Percentiles rank a stretch among this genome's conserved stretches.
These are phyloP conservation scores for Leccinellum albellum DNA, from an alignment of 768 basidiomycete genomes.

Conservation along the genomic window DNA sequence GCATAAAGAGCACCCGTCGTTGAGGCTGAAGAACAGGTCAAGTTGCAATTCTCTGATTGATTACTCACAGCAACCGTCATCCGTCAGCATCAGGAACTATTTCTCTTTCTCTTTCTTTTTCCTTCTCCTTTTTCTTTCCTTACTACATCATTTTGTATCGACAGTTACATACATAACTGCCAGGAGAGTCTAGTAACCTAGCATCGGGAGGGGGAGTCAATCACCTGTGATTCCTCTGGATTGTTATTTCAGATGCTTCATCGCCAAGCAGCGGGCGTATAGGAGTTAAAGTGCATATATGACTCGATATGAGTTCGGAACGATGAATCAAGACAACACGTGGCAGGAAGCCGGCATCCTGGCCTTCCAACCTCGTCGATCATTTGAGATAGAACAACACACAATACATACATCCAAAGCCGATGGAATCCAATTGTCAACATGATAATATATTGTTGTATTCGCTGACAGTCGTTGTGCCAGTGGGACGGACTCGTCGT, in stretches of 20 bases:
- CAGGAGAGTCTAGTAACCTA: not conserved
- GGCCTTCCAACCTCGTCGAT: not conserved
- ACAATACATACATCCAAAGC: not conserved
- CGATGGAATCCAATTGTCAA: not conserved
- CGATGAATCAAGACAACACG: not conserved
- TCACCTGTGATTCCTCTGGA: not conserved
- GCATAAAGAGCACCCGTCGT: not conserved
- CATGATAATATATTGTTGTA: not conserved
- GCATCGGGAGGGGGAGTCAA: not conserved
- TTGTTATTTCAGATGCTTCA: not conserved
- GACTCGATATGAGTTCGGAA: not conserved
- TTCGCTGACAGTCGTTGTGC: not conserved
- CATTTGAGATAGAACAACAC: not conserved
- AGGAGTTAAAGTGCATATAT: not conserved
- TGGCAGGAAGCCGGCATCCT: not conserved
- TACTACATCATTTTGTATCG: not conserved
- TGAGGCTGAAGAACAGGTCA: not conserved
- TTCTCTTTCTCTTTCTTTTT: not conserved
- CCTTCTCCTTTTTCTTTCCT: not conserved
- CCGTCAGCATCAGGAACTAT: not conserved
- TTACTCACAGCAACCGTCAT: not conserved
- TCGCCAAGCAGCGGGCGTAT: not conserved
- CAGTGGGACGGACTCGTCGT: not conserved
- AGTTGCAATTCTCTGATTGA: not conserved
- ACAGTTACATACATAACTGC: not conserved